Evolutionary conservation across 768 basidiomycete species (phyloP), one percentile per base, ranked within the genome.

Genomic region (Chalciporus pseudorubinellus): DNA sequence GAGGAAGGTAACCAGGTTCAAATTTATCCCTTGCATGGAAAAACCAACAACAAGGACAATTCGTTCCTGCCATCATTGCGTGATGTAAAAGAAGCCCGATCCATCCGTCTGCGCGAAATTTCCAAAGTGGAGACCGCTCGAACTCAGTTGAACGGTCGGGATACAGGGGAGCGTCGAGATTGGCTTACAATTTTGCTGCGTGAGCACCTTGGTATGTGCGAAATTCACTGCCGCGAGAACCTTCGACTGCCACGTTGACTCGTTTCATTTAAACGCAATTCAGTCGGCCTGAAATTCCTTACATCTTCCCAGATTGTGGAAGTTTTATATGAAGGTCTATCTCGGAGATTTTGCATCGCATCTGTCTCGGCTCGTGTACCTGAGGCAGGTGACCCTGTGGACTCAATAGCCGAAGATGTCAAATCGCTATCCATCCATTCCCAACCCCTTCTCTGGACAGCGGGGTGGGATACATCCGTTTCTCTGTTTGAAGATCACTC

Each of bases 271-370:
- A 46, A 45, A 56, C 28, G 22, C 45, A n/a, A 43, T 51, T 6
- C 45, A 92, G 91, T 91, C 39, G 83, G 86, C 61, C 72, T 89
- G 13, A 88, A 83, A 63, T 88, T 84, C 61, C 69, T 91, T 55
- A 80, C 81, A 11, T 65, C 72, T 34, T 72, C 72, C 9, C 89
- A 92, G 63, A 67, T 78, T 6, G 52, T 92, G 39, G 77, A 86
- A 53, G 74, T 89, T 18, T 55, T 59, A 16, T 92, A 86, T 61
- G 87, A 92, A 71, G 81, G 83, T 22, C 63, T 59, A 38, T 61
- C 55, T 13, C 84, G 84, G 36, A 74, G 72, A 46, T 92, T 91
- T 64, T 64, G 69, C 14, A 70, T 88, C n/a, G 62, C 70, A 49
- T 72, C 75, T 22, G 74, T 84, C 19, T 74, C 74, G 36, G 58